phyloP scores from a whole-genome alignment of 2,329 filamentous ascomycete genomes.

The Lojkania enalia region DNA sequence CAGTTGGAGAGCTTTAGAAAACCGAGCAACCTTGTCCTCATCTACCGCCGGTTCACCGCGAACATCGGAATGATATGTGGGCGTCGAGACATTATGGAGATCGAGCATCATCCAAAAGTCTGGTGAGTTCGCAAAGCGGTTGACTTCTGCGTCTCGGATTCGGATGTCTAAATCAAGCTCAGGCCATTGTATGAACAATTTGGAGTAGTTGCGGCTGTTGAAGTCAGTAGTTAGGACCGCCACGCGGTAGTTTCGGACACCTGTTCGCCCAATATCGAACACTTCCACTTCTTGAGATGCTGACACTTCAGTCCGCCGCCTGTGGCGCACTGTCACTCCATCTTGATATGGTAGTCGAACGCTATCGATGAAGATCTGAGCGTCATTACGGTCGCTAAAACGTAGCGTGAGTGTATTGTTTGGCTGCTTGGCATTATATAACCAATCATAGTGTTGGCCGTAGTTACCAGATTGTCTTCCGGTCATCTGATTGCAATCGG shows the following conservation, averaged over 20 bases:
- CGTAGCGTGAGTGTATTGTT: conserved; percentile 21
- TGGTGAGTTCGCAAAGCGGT: conserved; percentile 7
- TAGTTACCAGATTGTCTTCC: conserved; percentile 15
- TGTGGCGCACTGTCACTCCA: conserved; percentile 9
- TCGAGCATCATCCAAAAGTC: conserved; percentile 16
- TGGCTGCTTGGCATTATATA: conserved; percentile 16
- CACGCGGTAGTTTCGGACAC: conserved; percentile 6
- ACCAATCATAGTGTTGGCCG: conserved; percentile 20
- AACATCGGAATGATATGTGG: conserved; percentile 22
- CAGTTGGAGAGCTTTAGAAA: conserved; percentile 10
- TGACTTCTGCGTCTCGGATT: conserved; percentile 4
- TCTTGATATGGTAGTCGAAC: conserved; percentile 18
- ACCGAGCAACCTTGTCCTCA: conserved; percentile 12
- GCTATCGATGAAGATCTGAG: conserved; percentile 15
- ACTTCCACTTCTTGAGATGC: conserved; percentile 11
- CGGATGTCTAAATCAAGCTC: conserved; percentile 19
- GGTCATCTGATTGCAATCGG: conserved; percentile 28
- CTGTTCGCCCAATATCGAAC: conserved; percentile 7
- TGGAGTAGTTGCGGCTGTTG: conserved; percentile 2
- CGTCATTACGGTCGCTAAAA: conserved; percentile 13
- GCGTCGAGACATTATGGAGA: conserved; percentile 18
- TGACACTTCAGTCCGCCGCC: conserved; percentile 13
- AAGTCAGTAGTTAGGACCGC: conserved; percentile 4
- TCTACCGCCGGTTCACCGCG: conserved; percentile 18
- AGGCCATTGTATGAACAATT: conserved; percentile 20